Evolutionary conservation across 2,329 filamentous ascomycete species (phyloP), one percentile per base, ranked within the genome.

Genomic region (Ascochyta koolunga): DNA sequence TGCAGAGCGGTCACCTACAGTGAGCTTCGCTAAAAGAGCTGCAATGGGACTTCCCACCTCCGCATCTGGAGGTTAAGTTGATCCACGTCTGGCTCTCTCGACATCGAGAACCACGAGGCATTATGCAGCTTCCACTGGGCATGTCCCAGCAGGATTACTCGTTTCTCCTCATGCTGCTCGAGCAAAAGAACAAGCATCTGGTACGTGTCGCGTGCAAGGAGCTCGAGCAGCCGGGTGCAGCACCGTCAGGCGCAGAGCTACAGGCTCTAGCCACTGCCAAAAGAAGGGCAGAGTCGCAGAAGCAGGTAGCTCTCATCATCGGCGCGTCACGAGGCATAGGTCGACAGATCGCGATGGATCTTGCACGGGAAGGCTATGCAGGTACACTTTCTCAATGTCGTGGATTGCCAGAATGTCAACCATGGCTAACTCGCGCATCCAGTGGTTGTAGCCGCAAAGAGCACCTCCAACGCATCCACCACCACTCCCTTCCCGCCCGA

Each of bases 261-360:
- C 3, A 11, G 16, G 35, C 35, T 21, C 18, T 66, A 54, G 29
- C 56, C 16, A 32, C 40, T 8, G 44, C 54, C 24, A 50, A 33
- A 11, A 41, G 3, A 10, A n/a, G 33, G 25, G 46, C 25, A 9
- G 40, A 41, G 21, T 5, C 6, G 19, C 31, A 38, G 25, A 67
- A 79, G 50, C 79, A 80, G 58, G 88, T 92, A 6, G 89, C 88
- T 18, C 80, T 93, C 18, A 79, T 93, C 4, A 82, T 93, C 18
- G 90, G 90, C 33, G 89, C 89, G 2, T 93, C 89, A 0, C 80
- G 91, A 57, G 91, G 91, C 32, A 93, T 96, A 59, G 91, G 91
- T 39, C 81, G 90, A 35, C 90, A 95, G 71, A 80, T 95, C 33
- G 90, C 91, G 50, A 82, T 96, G 64, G 89, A 91, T 68, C 79